A percentile compares a stretch with the other conserved stretches of the same genome.
Conservation (phyloP, 2,329 filamentous ascomycete genomes). For the Thyridium curvatum region DNA sequence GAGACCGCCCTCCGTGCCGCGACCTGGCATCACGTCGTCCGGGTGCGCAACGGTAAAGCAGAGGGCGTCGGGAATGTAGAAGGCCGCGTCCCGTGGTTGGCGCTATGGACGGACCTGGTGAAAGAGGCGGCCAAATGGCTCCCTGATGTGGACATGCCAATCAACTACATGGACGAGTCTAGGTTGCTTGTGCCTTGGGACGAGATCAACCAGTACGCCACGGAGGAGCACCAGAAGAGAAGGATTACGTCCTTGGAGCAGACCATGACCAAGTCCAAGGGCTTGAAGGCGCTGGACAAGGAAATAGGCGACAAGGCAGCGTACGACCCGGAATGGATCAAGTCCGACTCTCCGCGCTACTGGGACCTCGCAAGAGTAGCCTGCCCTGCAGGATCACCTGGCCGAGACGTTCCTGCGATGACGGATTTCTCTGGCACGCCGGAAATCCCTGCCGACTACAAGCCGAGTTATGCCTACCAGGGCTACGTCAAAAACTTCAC, state of each 20-base stretch:
- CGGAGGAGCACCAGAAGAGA: conserved; percentile 37
- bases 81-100: conserved; percentile 35
- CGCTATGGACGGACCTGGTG: conserved; percentile 43
- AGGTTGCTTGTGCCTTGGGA: conserved; percentile 56
- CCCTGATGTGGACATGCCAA: conserved; percentile 61
- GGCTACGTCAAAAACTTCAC: conserved; percentile 53
- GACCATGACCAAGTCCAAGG: conserved; percentile 36
- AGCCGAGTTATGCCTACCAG: conserved; percentile 21
- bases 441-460: conserved; percentile 11
- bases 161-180: conserved; percentile 60
- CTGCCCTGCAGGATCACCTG: conserved; percentile 50
- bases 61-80: conserved; percentile 28
- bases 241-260: conserved; percentile 33
- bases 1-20: conserved; percentile 24
- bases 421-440: conserved; percentile 22
- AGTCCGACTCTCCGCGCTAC: conserved; percentile 38
- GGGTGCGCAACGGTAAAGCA: conserved; percentile 39
- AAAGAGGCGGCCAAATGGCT: conserved; percentile 44
- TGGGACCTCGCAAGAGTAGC: conserved; percentile 53
- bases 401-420: conserved; percentile 29
- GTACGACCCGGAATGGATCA: conserved; percentile 42
- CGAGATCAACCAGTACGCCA: conserved; percentile 43
- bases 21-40: conserved; percentile 38
- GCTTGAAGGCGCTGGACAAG: conserved; percentile 15
- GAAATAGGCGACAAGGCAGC: conserved; percentile 22